Conservation (phyloP, 441 rosid species). For the Pelargonium cotyledonis region DNA sequence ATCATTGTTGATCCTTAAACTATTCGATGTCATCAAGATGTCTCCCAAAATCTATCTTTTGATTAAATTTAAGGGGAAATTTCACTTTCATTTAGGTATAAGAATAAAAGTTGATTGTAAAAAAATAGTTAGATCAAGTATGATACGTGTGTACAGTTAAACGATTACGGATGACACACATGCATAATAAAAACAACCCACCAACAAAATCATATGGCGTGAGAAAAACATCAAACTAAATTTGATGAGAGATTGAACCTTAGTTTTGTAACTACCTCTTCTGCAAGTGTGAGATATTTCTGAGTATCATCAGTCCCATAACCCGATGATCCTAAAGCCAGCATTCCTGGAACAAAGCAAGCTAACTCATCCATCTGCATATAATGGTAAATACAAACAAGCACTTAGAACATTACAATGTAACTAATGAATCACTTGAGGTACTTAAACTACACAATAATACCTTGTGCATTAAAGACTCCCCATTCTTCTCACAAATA, state of each 20-base stretch:
- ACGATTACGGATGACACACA: no score
- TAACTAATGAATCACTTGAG: slow-evolving; percentile 12
- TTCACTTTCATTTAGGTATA: no score
- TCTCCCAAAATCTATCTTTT: no score
- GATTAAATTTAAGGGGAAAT: no score
- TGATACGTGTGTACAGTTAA: no score
- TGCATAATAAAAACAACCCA: no score
- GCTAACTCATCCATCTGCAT: slow-evolving; percentile 98
- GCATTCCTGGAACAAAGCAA: slow-evolving; percentile 99
- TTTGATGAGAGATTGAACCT: neutral
- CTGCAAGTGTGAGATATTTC: slow-evolving; percentile 74
- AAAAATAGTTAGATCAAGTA: no score
- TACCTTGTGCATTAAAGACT: slow-evolving; percentile 65
- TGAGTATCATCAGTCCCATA: slow-evolving; percentile 62
- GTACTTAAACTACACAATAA: neutral
- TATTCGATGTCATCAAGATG: no score
- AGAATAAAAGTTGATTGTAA: no score
- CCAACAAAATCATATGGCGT: no score
- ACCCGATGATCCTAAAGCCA: slow-evolving; percentile 91
- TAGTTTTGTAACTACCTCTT: slow-evolving; percentile 51
- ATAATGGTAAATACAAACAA: slow-evolving; percentile 14
- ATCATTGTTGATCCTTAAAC: no score
- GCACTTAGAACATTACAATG: slow-evolving; percentile 6
- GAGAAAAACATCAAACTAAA: no score
- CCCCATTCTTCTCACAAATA: slow-evolving; percentile 81